These are phyloP conservation scores for Spathaspora sp. DNA, from an alignment of 1,139 yeast genomes.

Conservation along the genomic window DNA sequence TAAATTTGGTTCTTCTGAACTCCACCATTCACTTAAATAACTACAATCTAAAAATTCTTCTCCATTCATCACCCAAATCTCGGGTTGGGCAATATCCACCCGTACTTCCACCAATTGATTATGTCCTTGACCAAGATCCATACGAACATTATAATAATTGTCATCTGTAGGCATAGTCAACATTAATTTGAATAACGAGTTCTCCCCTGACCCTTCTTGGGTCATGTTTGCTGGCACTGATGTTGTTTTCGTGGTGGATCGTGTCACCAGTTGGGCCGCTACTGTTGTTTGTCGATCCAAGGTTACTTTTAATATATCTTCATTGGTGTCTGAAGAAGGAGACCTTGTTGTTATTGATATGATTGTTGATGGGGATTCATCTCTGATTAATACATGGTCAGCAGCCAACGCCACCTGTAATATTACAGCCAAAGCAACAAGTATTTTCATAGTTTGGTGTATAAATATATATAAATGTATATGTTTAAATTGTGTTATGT, in stretches of 20 bases:
- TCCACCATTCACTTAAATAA: conserved; percentile 21
- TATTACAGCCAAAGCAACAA: neutral
- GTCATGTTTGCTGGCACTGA: conserved; percentile 11
- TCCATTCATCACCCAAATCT: conserved; percentile 37
- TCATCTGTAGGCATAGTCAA: conserved; percentile 18
- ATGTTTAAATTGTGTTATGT: neutral
- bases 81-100: conserved; percentile 36
- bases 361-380: neutral
- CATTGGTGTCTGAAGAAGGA: conserved; percentile 5
- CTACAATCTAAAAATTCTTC: conserved; percentile 24
- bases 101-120: conserved; percentile 21
- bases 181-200: conserved; percentile 18
- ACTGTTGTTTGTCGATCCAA: conserved; percentile 14
- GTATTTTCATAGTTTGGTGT: neutral
- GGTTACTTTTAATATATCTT: conserved; percentile 9
- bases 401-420: neutral
- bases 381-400: neutral
- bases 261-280: conserved; percentile 8
- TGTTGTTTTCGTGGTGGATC: conserved; percentile 10
- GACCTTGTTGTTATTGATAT: conserved; percentile 2
- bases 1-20: conserved; percentile 14
- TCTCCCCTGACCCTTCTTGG: conserved; percentile 19
- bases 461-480: neutral
- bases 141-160: conserved; percentile 17
- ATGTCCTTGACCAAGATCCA: conserved; percentile 11